phyloP scores from a whole-genome alignment of 1,139 yeast genomes.

The Candida sp. region DNA sequence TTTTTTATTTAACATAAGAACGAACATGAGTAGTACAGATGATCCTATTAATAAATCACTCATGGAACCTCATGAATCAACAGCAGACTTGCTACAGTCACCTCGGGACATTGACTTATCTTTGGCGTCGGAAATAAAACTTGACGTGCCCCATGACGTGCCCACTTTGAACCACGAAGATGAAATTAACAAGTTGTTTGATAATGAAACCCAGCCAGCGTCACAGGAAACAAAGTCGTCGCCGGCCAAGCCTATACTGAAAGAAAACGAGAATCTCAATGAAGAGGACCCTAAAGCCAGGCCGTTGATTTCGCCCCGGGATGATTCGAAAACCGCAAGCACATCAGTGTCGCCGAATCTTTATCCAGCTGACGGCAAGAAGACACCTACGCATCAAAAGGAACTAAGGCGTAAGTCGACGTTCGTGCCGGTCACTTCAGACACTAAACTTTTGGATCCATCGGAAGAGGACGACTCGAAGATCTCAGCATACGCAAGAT shows the following conservation, averaged over 20 bases:
- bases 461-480: constrained; percentile 37
- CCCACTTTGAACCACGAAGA: constrained; percentile 1
- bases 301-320: constrained; percentile 1
- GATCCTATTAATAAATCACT: constrained; percentile 11
- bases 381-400: constrained; percentile 7
- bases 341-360: constrained; percentile 21
- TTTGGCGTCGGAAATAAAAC: constrained; percentile 1
- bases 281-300: too few relatives aligned
- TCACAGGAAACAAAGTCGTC: not conserved
- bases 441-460: constrained; percentile 1
- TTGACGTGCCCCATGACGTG: constrained; percentile 1
- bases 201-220: not conserved
- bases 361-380: constrained; percentile 1
- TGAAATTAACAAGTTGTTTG: constrained; percentile 2
- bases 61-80: constrained; percentile 1
- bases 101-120: constrained; percentile 2
- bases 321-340: constrained; percentile 19
- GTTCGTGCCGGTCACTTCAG: constrained; percentile 18
- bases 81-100: constrained; percentile 5
- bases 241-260: not conserved
- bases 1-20: too few relatives aligned
- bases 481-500: constrained; percentile 91
- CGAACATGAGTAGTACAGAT: constrained; percentile 15
- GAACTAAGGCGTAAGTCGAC: constrained; percentile 15
- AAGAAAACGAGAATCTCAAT: too few relatives aligned